Conservation (phyloP, 78 protist species). For the Protostelium mycophagum region DNA sequence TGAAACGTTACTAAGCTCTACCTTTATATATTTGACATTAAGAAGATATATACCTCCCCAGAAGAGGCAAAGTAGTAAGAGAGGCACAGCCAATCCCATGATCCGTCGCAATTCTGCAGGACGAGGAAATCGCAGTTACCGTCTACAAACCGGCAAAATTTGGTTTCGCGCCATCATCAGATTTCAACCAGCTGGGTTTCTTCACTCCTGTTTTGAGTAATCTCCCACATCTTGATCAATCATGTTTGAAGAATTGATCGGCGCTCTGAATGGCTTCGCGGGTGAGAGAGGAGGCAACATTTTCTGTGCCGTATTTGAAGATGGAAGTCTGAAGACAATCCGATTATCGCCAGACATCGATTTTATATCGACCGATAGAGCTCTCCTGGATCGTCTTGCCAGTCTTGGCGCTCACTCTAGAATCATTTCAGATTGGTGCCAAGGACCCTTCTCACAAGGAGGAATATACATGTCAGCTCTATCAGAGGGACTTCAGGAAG, state of each 20-base stretch:
- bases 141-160: too few relatives aligned
- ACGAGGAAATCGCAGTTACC: too few relatives aligned
- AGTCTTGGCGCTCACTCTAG: neutral
- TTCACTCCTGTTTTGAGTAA: too few relatives aligned
- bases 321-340: neutral
- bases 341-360: neutral
- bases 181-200: neutral
- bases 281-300: neutral
- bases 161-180: neutral
- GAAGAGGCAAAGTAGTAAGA: neutral
- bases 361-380: neutral
- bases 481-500: neutral
- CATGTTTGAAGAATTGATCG: neutral
- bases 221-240: too few relatives aligned
- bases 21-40: neutral
- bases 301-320: neutral
- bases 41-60: neutral
- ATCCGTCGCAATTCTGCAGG: neutral
- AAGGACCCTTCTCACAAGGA: neutral
- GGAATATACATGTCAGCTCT: neutral
- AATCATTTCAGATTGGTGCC: neutral
- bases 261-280: neutral
- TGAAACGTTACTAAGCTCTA: neutral
- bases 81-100: neutral
- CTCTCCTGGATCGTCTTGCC: neutral